Conservation (phyloP, 208 protist species). For the Leishmania gerbilli region DNA sequence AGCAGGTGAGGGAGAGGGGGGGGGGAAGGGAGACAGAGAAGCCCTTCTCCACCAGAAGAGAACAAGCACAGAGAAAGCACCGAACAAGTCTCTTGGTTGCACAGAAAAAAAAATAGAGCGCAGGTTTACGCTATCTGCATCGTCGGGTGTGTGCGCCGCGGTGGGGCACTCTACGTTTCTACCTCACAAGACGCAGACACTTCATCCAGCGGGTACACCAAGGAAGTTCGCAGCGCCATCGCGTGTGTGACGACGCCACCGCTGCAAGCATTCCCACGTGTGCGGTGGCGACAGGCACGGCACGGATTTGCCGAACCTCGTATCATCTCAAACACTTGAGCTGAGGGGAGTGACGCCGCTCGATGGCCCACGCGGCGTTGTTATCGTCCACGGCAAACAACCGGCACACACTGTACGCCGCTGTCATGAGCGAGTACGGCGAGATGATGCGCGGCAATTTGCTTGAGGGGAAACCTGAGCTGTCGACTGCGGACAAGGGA, state of each 20-base stretch:
- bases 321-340: conserved; percentile 20
- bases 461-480: background rate
- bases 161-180: background rate
- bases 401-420: conserved; percentile 38
- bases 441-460: background rate
- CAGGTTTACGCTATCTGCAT: background rate
- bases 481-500: background rate
- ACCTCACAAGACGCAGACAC: background rate
- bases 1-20: background rate
- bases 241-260: conserved; percentile 10
- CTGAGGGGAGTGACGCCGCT: conserved; percentile 6
- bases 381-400: conserved; percentile 35
- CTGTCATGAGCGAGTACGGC: conserved; percentile 2
- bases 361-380: conserved; percentile 21
- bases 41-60: background rate
- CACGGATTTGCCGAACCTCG: conserved; percentile 35
- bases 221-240: background rate
- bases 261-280: conserved; percentile 24
- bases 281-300: conserved; percentile 23
- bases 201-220: background rate
- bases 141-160: background rate
- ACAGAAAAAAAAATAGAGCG: background rate
- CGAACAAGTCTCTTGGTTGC: background rate
- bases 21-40: background rate
- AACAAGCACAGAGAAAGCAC: background rate